Conservation (phyloP, 1,139 yeast species). For the Saccharomycopsis phalli region DNA sequence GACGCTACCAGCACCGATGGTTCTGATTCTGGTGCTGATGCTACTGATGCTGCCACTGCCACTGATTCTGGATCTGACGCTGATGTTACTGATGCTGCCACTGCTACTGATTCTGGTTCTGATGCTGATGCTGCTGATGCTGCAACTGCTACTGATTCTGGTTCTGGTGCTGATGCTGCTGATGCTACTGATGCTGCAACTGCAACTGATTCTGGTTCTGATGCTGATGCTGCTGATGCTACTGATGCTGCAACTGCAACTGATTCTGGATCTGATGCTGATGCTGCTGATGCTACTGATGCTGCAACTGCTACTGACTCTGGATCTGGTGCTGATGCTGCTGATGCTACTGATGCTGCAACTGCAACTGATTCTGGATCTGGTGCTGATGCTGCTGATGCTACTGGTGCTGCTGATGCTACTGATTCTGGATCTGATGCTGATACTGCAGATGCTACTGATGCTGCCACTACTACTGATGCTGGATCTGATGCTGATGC, state of each 20-base stretch:
- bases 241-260: background rate
- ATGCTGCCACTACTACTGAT: background rate
- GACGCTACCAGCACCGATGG: background rate
- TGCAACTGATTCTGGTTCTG: background rate
- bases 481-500: background rate
- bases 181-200: background rate
- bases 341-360: constrained; percentile 1
- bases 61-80: background rate
- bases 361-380: background rate
- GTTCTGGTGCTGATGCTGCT: background rate
- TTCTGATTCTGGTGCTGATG: background rate
- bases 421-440: background rate
- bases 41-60: constrained; percentile 1
- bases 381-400: background rate
- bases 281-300: background rate
- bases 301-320: background rate
- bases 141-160: background rate
- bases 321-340: background rate
- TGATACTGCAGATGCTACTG: background rate
- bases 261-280: background rate
- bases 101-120: background rate
- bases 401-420: background rate
- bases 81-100: background rate
- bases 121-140: background rate
- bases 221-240: background rate